phyloP scores from a whole-genome alignment of 805 yeast genomes.

The Zygoascus tannicola region DNA sequence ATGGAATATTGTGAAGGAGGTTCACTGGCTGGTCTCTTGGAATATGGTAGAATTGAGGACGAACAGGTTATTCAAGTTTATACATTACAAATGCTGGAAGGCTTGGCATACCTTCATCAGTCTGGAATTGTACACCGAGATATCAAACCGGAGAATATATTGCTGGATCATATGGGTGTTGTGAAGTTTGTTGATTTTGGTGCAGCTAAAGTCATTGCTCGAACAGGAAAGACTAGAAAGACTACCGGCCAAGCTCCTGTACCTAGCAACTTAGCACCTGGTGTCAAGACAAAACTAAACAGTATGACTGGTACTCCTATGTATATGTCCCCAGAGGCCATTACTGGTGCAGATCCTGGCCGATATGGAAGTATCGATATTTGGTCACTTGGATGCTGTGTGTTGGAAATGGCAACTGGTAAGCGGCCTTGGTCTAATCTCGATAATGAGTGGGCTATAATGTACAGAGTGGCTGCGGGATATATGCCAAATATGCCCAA shows the following conservation, averaged over 20 bases:
- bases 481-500: constrained; percentile 81
- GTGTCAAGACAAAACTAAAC: constrained; percentile 27
- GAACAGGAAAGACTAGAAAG: constrained; percentile 23
- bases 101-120: constrained; percentile 87
- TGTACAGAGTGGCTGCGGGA: constrained; percentile 97
- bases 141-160: constrained; percentile 88
- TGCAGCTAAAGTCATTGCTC: constrained; percentile 75
- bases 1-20: constrained; percentile 99
- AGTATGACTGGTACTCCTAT: constrained; percentile 90
- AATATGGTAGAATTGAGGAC: constrained; percentile 91
- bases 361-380: constrained; percentile 68
- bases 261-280: constrained; percentile 9
- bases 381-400: constrained; percentile 96
- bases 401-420: constrained; percentile 94
- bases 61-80: constrained; percentile 87
- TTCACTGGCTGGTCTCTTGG: constrained; percentile 72
- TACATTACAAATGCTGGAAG: constrained; percentile 87
- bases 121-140: constrained; percentile 95
- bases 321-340: constrained; percentile 98
- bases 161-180: constrained; percentile 84
- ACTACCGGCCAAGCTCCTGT: constrained; percentile 11
- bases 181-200: constrained; percentile 96
- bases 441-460: constrained; percentile 96
- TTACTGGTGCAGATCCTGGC: constrained; percentile 62
- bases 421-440: constrained; percentile 92